Base-by-base conservation (phyloP, 306 rosid species). In the Prunus davidiana region DNA sequence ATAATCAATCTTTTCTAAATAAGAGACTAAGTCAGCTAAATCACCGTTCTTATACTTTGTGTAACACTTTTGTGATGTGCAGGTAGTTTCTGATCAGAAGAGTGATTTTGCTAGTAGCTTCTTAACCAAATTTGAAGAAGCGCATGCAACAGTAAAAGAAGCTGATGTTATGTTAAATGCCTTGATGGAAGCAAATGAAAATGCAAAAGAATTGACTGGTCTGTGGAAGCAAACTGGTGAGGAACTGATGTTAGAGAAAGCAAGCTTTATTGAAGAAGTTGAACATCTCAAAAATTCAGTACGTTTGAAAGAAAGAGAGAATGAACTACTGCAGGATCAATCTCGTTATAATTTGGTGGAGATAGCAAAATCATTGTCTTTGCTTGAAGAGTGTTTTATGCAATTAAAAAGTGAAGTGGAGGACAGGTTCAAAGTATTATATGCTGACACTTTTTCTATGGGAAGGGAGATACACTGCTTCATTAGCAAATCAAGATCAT, bases 111-210 rank as follows among this genome's bases (percentile, higher is more conserved):
- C 79, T 56, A 76, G 74, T 63, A 69, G 87, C 67, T 86, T 91
- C 85, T 71, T 91, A 5, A 80, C 69, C 76, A 87, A 87, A 72
- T 92, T 94, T 80, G 87, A 90, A 86, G 93, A 94, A 85, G 90
- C 93, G 50, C 86, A 83, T 74, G 84, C 80, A 19, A 89, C 91
- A 54, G 87, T 92, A 52, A 88, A 79, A 79, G 98, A 92, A 79
- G 97, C 96, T 64, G 98, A 94, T 90, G 66, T 84, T 49, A 87
- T 87, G 79, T 81, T 94, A 69, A 87, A 87, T 85, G 91, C 96
- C 75, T 89, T 94, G 89, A 79, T 88, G 61, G 73, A 91, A 78
- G 97, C 96, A 78, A 87, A 87, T 81, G 93, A 87, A 75, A 93
- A 84, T 74, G 89, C 95, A 73, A 90, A 89, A 76, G 89, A 85